phyloP scores from a whole-genome alignment of 768 basidiomycete genomes.

The Tremella yokohamensis region DNA sequence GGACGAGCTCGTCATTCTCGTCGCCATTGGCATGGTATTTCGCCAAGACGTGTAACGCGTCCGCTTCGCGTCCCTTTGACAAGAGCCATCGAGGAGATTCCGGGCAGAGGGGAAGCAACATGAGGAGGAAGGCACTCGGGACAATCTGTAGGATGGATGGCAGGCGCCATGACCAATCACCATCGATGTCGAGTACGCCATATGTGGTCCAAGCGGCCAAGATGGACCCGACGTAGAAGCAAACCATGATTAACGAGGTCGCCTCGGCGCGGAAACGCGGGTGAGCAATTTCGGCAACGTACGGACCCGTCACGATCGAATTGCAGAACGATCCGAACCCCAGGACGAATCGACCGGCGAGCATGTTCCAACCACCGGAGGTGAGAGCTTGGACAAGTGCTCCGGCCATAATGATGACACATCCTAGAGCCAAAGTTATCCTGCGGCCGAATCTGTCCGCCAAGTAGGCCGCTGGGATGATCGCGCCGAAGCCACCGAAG shows the following conservation, averaged over 20 bases:
- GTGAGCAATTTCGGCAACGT: neutral
- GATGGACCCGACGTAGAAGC: neutral
- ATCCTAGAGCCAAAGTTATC: neutral
- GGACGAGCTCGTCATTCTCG: constrained; percentile 54
- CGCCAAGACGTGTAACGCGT: constrained; percentile 4
- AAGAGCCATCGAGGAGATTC: constrained; percentile 26
- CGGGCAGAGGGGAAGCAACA: constrained; percentile 54
- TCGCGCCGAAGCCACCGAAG: constrained; percentile 11
- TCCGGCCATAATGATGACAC: neutral
- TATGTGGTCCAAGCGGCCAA: constrained; percentile 14
- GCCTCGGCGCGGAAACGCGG: constrained; percentile 16
- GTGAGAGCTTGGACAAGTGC: constrained; percentile 7
- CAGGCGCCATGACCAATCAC: constrained; percentile 61
- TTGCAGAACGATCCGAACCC: neutral
- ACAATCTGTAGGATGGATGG: constrained; percentile 31
- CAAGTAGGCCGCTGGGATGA: constrained; percentile 6
- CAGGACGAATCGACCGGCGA: constrained; percentile 2
- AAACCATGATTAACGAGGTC: neutral
- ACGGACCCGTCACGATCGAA: neutral
- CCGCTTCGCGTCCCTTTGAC: constrained; percentile 1
- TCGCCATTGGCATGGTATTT: constrained; percentile 9
- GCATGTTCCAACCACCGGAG: neutral
- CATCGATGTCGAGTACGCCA: constrained; percentile 15
- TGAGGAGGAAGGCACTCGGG: constrained; percentile 50
- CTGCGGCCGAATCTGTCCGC: constrained; percentile 39